These are phyloP conservation scores for Candida schatavii DNA, from an alignment of 805 yeast species.

Conservation along the genomic window DNA sequence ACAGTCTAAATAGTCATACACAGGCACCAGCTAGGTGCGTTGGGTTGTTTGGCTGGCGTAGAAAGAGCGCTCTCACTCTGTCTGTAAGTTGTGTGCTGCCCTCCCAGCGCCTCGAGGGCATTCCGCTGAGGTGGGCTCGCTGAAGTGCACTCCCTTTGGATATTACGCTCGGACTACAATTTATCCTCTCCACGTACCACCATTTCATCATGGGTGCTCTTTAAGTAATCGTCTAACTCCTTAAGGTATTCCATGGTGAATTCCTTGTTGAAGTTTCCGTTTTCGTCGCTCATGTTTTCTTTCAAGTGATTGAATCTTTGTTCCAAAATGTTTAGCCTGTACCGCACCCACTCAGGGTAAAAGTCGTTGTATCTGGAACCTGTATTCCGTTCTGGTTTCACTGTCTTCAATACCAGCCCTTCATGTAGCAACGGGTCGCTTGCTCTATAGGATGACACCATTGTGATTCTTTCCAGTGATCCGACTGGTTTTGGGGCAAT, in stretches of 20 bases:
- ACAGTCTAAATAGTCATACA: too few relatives aligned
- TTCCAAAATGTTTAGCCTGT: slow-evolving; percentile 25
- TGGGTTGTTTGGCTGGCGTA: too few relatives aligned
- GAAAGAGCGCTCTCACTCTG: too few relatives aligned
- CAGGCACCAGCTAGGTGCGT: too few relatives aligned
- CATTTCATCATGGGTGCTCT: slow-evolving; percentile 26
- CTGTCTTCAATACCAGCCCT: slow-evolving; percentile 32
- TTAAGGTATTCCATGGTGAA: slow-evolving; percentile 17
- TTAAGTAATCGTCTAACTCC: slow-evolving; percentile 21
- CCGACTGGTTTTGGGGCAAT: slow-evolving; percentile 39
- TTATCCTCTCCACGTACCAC: slow-evolving; percentile 9
- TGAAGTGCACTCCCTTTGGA: too few relatives aligned
- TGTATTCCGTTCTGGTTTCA: slow-evolving; percentile 36
- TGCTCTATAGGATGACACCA: slow-evolving; percentile 41
- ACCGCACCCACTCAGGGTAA: slow-evolving; percentile 37
- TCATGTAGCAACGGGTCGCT: slow-evolving; percentile 26
- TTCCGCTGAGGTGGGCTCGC: too few relatives aligned
- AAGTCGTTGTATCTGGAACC: slow-evolving; percentile 34
- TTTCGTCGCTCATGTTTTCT: slow-evolving; percentile 9
- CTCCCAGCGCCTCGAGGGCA: too few relatives aligned
- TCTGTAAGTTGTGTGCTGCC: too few relatives aligned
- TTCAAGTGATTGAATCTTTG: slow-evolving; percentile 22
- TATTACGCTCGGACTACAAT: not conserved
- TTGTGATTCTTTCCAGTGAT: slow-evolving; percentile 35
- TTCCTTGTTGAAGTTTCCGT: slow-evolving; percentile 25